Evolutionary conservation across 1,284 basidiomycete genomes (phyloP).

Genomic region (Singerocomus rubriflavus): DNA sequence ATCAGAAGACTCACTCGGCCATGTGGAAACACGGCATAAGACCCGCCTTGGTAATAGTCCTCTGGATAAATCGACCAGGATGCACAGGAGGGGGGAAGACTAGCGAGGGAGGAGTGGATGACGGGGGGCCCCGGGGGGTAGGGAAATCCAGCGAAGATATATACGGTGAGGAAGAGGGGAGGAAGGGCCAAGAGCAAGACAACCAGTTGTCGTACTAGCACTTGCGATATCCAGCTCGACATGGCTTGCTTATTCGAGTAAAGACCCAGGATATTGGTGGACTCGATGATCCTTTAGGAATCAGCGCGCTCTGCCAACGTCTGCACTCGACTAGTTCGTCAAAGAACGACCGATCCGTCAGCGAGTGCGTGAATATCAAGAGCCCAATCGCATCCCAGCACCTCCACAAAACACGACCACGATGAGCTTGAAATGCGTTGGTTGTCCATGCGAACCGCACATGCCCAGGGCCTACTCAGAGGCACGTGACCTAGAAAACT

Average conservation of each 20-base stretch:
- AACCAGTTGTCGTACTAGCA: slow-evolving; percentile 38
- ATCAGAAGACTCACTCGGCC: slow-evolving; percentile 46
- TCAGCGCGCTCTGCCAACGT: too few species aligned
- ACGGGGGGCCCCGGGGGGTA: slow-evolving; percentile 46
- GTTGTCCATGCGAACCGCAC: too few species aligned
- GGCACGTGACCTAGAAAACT: slow-evolving; percentile 28
- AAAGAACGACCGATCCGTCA: too few species aligned
- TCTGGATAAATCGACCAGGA: slow-evolving; percentile 72
- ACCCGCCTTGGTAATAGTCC: slow-evolving; percentile 61
- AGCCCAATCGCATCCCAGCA: too few species aligned
- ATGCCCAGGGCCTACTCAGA: too few species aligned
- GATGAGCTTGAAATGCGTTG: too few species aligned
- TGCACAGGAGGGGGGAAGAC: slow-evolving; percentile 47
- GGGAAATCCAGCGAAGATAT: slow-evolving; percentile 63
- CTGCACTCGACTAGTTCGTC: too few species aligned
- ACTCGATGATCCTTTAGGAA: too few species aligned
- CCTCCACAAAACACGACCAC: too few species aligned
- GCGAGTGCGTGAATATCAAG: too few species aligned
- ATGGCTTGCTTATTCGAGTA: slow-evolving; percentile 13
- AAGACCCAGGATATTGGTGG: too few species aligned
- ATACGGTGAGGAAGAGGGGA: slow-evolving; percentile 53
- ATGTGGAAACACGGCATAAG: slow-evolving; percentile 59
- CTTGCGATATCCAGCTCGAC: slow-evolving; percentile 7
- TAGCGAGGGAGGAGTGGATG: slow-evolving; percentile 57
- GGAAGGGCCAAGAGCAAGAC: slow-evolving; percentile 57